phyloP scores from a whole-genome alignment of 345 rosid genomes.

The Syzygium aqueum region DNA sequence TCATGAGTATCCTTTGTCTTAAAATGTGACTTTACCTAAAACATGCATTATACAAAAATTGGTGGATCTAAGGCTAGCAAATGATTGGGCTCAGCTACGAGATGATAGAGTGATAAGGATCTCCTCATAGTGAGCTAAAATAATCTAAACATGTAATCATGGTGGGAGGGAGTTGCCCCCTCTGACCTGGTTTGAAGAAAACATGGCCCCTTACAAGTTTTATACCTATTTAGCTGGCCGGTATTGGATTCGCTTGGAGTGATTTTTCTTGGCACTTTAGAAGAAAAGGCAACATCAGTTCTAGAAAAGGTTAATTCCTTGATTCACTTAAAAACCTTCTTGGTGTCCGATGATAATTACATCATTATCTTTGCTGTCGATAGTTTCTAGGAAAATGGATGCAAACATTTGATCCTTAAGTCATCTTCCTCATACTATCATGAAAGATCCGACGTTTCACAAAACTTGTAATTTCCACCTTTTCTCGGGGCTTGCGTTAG shows the following conservation, averaged over 20 bases:
- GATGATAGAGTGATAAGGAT: background rate
- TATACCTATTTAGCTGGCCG: background rate
- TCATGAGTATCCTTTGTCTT: background rate
- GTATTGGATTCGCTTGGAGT: background rate
- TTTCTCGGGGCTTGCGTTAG: background rate
- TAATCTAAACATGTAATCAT: background rate
- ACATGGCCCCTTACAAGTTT: background rate
- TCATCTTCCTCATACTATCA: background rate
- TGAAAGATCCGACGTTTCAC: background rate
- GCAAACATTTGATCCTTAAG: background rate
- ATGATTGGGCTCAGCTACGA: background rate
- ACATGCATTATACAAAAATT: background rate
- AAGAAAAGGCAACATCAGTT: background rate
- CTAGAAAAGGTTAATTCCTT: background rate
- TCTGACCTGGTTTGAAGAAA: background rate
- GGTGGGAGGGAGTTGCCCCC: background rate
- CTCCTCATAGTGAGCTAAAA: background rate
- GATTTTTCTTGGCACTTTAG: background rate
- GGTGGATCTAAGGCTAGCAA: background rate
- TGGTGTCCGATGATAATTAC: background rate
- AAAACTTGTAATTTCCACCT: background rate
- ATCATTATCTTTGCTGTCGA: background rate
- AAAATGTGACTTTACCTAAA: background rate
- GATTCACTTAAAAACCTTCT: background rate
- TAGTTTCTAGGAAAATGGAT: background rate